These are phyloP conservation scores for Prorocentrum cordatum DNA, from an alignment of 169 alveolate species.

Conservation along the genomic window DNA sequence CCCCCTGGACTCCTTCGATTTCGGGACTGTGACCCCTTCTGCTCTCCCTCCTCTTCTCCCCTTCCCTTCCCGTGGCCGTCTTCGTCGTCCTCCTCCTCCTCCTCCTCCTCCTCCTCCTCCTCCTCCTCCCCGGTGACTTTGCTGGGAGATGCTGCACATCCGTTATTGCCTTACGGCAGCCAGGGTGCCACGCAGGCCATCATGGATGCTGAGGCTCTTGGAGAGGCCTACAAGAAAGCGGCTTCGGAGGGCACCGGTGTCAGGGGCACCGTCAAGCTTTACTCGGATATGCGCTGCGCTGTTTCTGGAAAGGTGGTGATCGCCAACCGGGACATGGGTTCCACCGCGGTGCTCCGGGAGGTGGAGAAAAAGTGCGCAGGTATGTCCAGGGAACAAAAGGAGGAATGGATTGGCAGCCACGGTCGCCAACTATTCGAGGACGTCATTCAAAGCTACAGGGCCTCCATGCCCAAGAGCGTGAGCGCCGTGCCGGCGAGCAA, in stretches of 20 bases:
- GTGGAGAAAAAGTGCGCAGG: neutral
- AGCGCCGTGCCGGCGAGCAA: too few species aligned
- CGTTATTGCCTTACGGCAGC: conserved; percentile 49
- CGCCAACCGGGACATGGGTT: conserved; percentile 58
- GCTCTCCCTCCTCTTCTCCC: too few species aligned
- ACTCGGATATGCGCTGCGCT: conserved; percentile 38
- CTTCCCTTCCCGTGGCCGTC: too few species aligned
- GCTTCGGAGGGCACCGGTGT: conserved; percentile 2
- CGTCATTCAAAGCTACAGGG: conserved; percentile 44
- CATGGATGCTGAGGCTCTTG: conserved; percentile 59
- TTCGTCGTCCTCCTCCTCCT: neutral
- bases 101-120: neutral
- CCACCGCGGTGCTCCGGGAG: conserved; percentile 46
- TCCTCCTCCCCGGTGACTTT: conserved; percentile 11
- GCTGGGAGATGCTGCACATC: conserved; percentile 66
- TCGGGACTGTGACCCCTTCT: neutral
- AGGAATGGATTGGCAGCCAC: neutral
- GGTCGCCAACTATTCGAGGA: neutral
- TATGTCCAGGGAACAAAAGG: neutral
- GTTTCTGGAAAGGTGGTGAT: conserved; percentile 45
- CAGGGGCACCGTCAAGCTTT: neutral
- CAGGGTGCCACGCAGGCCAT: conserved; percentile 69
- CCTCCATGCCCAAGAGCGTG: conserved; percentile 70
- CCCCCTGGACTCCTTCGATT: conserved; percentile 46
- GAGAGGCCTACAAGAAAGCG: conserved; percentile 24